Conservation (phyloP, 352 stramenopile genomes). For the Phytophthora pluvialis region DNA sequence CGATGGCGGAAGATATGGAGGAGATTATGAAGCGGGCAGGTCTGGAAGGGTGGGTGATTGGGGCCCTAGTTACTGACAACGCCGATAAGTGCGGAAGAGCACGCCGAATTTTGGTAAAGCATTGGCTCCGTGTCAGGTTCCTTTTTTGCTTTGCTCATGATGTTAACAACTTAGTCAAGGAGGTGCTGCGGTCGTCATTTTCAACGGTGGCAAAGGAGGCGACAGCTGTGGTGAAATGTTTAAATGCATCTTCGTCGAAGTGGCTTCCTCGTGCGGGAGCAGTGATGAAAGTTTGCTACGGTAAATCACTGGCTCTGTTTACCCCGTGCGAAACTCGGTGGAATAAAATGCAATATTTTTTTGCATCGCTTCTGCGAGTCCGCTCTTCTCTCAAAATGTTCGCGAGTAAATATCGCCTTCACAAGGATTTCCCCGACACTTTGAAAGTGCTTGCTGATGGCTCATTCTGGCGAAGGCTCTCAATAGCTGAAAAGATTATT, state of each 20-base stretch:
- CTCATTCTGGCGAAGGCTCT: no score
- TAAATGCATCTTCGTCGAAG: background rate
- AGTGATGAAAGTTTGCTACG: background rate
- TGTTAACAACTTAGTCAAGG: background rate
- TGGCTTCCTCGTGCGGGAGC: background rate
- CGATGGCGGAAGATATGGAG: background rate
- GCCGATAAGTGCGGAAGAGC: background rate
- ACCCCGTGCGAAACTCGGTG: background rate
- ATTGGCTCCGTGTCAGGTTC: background rate
- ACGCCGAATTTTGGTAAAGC: background rate
- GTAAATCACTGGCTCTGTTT: background rate
- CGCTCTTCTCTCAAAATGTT: background rate
- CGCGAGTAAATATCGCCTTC: background rate
- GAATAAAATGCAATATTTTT: background rate
- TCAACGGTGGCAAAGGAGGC: background rate
- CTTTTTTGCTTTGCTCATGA: background rate
- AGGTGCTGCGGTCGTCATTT: background rate
- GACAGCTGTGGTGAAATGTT: background rate
- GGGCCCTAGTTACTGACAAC: background rate
- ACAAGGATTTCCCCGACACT: no score
- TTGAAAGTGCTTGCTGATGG: no score
- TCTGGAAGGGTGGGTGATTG: background rate
- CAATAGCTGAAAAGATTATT: no score
- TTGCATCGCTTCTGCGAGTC: background rate
- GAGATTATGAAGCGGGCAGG: background rate